Evolutionary conservation across 257 asterid species (phyloP), one percentile per base, ranked within the genome.

Genomic region (Avicennia marina): DNA sequence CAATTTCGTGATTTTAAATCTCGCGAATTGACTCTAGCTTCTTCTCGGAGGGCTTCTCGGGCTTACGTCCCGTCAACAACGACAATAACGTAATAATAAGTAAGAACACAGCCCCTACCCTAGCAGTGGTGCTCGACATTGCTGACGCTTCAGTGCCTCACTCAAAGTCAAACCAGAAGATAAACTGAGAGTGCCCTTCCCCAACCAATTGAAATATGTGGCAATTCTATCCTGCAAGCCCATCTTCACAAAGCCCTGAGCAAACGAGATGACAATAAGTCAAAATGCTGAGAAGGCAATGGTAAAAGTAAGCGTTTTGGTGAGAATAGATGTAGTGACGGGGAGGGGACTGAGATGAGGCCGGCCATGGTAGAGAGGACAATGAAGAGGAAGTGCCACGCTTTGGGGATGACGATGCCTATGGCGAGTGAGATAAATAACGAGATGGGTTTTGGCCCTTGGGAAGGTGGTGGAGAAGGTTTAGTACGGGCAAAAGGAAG

Each of bases 111-210:
- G 95, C 97, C 2, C 97, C 95, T 7, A 95, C 95, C 63, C 95
- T 76, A 4, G 97, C 95, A 4, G 97, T 89, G 53, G 94, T 89
- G 64, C 97, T 89, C 6, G 95, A 95, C 97, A 89, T 89, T 0
- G 97, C 97, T 63, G 94, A 95, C 34, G 97, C 87, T 68, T 83
- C 82, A 89, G 62, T 4, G 95, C 94, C 89, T 89, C 97, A 31
- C 95, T 86, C 64, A 89, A 56, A 8, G 95, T 73, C 77, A 89
- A 57, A 8, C 97, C 97, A 56, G 86, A 89, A 0, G 97, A 89
- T 80, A 89, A 62, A 7, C 97, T 95, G 15, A 89, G 75, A 1
- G 97, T 89, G 47, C 97, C 86, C 62, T 81, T 86, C 66, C 94
- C 97, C 66, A 89, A 44, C 94, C 87, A 86, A 46, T 79, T 89